Percentiles rank a stretch among this genome's conserved stretches.
Evolutionary conservation across 306 rosid genomes (phyloP).

Genomic region (Crataegus laevigata): DNA sequence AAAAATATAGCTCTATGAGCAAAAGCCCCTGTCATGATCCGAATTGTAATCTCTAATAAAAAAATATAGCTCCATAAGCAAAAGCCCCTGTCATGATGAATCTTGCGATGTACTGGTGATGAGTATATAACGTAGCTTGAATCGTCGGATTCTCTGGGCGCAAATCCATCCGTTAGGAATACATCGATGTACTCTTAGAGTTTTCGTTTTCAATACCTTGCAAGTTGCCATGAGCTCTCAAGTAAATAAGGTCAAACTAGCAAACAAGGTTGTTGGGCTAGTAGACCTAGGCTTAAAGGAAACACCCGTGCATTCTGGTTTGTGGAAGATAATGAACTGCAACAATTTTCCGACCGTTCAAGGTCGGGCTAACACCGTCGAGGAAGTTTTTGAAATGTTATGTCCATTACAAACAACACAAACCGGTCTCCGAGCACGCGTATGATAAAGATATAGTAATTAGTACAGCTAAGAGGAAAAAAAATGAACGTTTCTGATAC

Average conservation of each 20-base stretch:
- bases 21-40: no score
- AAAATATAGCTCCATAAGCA: no score
- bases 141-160: not conserved
- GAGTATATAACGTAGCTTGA: no score
- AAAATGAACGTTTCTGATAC: slow-evolving; percentile 16
- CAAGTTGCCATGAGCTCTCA: not conserved
- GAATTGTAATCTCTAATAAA: no score
- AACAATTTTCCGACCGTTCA: not conserved
- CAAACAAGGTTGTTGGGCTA: no score
- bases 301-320: not conserved
- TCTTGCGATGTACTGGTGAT: no score
- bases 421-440: not conserved
- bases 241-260: not conserved
- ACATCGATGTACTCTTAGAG: not conserved
- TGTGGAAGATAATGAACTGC: not conserved
- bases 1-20: no score
- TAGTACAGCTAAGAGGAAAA: slow-evolving; percentile 25
- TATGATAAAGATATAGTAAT: slow-evolving; percentile 6
- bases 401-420: not conserved
- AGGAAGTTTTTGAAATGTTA: not conserved
- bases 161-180: not conserved
- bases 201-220: no score
- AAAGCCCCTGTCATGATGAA: no score
- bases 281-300: no score
- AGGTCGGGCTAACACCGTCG: not conserved